Evolutionary conservation across 768 basidiomycete species (phyloP).

Genomic region (Termitomyces eurrhizus): DNA sequence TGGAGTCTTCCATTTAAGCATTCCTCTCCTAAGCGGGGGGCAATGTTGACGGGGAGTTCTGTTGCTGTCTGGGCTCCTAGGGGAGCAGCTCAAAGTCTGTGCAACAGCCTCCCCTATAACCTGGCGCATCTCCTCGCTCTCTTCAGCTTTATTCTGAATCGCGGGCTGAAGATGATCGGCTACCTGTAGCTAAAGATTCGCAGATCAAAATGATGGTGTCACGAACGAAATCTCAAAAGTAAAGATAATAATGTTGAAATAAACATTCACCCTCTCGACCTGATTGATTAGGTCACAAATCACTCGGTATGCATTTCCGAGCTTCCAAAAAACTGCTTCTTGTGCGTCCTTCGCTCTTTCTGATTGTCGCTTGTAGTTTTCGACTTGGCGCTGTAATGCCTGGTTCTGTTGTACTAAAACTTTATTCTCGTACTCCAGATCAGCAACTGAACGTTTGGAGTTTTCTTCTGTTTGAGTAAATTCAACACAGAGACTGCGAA

Average conservation of each 20-base stretch:
- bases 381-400: constrained; percentile 27
- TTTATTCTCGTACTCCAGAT: constrained; percentile 34
- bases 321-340: constrained; percentile 26
- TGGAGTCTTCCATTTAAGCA: too few species aligned
- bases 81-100: constrained; percentile 2
- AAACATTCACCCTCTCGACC: constrained; percentile 27
- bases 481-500: constrained; percentile 16
- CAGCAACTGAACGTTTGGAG: constrained; percentile 25
- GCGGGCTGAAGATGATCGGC: background rate
- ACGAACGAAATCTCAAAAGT: background rate
- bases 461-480: constrained; percentile 9
- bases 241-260: background rate
- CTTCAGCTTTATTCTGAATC: constrained; percentile 6
- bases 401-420: constrained; percentile 27
- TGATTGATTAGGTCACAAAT: constrained; percentile 40
- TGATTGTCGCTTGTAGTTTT: constrained; percentile 24
- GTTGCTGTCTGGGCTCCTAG: constrained; percentile 16
- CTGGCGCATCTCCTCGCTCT: constrained; percentile 21
- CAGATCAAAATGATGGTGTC: constrained; percentile 8
- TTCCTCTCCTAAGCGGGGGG: background rate
- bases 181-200: constrained; percentile 9
- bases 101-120: constrained; percentile 20
- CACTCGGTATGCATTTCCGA: constrained; percentile 35
- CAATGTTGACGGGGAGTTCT: constrained; percentile 19
- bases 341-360: constrained; percentile 29